Evolutionary conservation across 305 asterid species (phyloP).

Genomic region (Fraxinus xanthoxyloides): DNA sequence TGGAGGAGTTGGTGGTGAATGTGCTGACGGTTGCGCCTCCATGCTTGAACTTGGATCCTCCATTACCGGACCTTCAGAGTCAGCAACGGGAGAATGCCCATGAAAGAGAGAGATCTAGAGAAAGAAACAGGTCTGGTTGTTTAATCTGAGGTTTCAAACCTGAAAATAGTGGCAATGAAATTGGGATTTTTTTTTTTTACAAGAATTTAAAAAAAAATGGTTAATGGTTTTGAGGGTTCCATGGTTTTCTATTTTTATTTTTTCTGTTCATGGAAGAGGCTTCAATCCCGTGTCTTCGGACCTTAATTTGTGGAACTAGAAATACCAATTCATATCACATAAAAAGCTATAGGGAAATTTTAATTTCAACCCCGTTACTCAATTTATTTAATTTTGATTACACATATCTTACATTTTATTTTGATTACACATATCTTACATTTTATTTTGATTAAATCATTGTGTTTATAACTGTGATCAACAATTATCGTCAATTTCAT

Average conservation of each 20-base stretch:
- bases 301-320: not conserved
- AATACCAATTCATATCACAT: not conserved
- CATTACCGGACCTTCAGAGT: slow-evolving; percentile 42
- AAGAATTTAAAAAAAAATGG: not conserved
- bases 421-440: too few species aligned
- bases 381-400: not conserved
- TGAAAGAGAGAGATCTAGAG: not conserved
- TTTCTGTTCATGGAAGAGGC: not conserved
- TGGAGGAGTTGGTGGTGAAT: slow-evolving; percentile 35
- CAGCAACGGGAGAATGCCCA: slow-evolving; percentile 2
- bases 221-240: not conserved
- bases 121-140: not conserved
- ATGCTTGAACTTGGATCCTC: slow-evolving; percentile 34
- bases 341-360: not conserved
- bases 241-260: not conserved
- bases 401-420: too few species aligned
- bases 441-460: not conserved
- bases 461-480: too few species aligned
- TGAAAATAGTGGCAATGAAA: not conserved
- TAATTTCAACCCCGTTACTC: not conserved
- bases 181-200: not conserved
- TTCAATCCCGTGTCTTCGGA: not conserved
- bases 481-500: not conserved
- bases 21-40: slow-evolving; percentile 9
- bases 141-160: not conserved